Evolutionary conservation across 2,329 filamentous ascomycete genomes (phyloP), one percentile per base, ranked within the genome.

Genomic region (Fusarium sp.): DNA sequence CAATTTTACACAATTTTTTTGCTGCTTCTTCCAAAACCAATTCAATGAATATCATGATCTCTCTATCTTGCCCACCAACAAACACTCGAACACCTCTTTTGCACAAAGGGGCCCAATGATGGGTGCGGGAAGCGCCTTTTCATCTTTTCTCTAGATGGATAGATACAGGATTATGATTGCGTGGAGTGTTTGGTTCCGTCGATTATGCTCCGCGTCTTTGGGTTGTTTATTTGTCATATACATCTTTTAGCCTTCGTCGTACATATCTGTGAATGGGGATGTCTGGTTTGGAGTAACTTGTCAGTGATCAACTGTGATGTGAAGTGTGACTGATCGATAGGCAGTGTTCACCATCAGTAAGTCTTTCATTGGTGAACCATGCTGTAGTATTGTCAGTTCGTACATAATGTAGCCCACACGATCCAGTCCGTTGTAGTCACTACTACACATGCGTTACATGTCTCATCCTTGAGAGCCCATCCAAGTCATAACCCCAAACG

Each of bases 41-140:
- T 76, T 76, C 77, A 79, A 79, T 79, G 77, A 79, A 71, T 77
- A 78, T 70, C 68, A 79, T 79, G 77, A 79, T 66, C 69, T 67
- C 67, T 71, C 65, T 76, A 60, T 78, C 77, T 74, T 67, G 68
- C 64, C 72, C 56, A 48, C 58, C 68, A 64, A 56, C 39, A 20
- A 43, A 64, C 71, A 60, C 41, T 48, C 54, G 20, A 63, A 60
- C 43, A 60, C 14, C 52, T 31, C 24, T 24, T 58, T 52, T 65
- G 57, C 57, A 60, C 16, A n/a, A 43, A 43, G 41, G 41, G 41
- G 11, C 41, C 41, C 41, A 14, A 43, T 7, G 37, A 45, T 56
- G 20, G 29, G 29, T 64, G 31, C 56, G 45, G 33, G 45, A 70
- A 69, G 59, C 63, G 57, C 14, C 48, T 31, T 5, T 62, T 68